These are phyloP conservation scores for Penicillium decumbens DNA, from an alignment of 2,329 filamentous ascomycete genomes.

Conservation along the genomic window DNA sequence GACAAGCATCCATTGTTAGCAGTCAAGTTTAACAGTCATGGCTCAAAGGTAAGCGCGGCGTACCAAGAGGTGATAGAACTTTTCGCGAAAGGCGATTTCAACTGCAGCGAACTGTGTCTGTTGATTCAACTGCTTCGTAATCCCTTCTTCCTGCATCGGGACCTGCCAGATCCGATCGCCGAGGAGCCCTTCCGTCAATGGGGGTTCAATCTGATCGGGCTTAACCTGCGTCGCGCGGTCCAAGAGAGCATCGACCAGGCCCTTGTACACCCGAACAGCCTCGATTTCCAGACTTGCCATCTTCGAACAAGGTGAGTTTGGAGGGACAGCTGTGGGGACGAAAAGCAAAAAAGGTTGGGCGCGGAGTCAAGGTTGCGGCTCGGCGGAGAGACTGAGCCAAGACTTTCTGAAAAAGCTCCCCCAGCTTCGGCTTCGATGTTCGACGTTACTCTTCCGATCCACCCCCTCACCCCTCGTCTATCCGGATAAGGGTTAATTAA, in stretches of 20 bases:
- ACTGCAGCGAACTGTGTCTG: conserved; percentile 62
- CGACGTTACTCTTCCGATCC: conserved; percentile 27
- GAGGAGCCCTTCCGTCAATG: conserved; percentile 63
- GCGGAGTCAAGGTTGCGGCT: conserved; percentile 25
- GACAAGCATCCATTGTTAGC: background rate
- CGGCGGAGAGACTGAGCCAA: conserved; percentile 27
- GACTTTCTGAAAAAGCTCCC: conserved; percentile 30
- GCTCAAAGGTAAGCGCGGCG: conserved; percentile 32
- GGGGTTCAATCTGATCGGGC: conserved; percentile 63
- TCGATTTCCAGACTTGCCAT: conserved; percentile 35
- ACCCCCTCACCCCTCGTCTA: conserved; percentile 19
- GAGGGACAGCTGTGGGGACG: conserved; percentile 6
- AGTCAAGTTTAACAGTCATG: background rate
- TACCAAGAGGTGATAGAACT: conserved; percentile 76
- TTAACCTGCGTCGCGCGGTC: conserved; percentile 57
- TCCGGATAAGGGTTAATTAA: conserved; percentile 35
- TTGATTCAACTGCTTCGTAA: conserved; percentile 43
- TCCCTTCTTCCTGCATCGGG: conserved; percentile 18
- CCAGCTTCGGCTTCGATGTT: conserved; percentile 25
- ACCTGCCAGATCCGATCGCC: conserved; percentile 42
- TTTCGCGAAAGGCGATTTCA: conserved; percentile 75
- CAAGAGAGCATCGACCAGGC: conserved; percentile 56
- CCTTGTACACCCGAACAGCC: conserved; percentile 44
- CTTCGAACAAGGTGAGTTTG: conserved; percentile 9
- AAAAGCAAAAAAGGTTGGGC: background rate